Percentiles rank a stretch among this genome's conserved stretches.
Evolutionary conservation across 768 basidiomycete species (phyloP).

Genomic region (Russula sp.): DNA sequence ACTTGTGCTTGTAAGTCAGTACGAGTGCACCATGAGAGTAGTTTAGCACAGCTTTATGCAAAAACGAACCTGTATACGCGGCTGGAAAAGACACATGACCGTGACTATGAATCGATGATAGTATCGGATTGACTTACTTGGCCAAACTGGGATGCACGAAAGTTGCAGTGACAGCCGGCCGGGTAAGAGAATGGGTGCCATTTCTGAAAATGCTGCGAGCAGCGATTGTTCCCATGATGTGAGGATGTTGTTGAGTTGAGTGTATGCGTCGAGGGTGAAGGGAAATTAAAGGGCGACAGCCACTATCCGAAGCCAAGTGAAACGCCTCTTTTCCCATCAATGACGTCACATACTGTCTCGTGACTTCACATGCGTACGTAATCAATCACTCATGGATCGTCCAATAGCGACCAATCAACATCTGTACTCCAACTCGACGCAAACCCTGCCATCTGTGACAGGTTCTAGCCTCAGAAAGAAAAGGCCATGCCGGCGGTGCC

Average conservation of each 20-base stretch:
- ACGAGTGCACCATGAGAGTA: neutral
- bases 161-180: constrained; percentile 17
- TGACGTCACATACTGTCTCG: constrained; percentile 19
- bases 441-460: neutral
- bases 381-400: neutral
- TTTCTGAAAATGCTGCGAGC: constrained; percentile 28
- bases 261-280: neutral
- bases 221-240: constrained; percentile 15
- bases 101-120: neutral
- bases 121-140: constrained; percentile 6
- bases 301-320: neutral
- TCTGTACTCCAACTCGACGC: too few relatives aligned
- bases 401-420: too few relatives aligned
- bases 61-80: constrained; percentile 24
- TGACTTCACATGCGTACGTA: constrained; percentile 2
- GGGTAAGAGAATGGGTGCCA: constrained; percentile 26
- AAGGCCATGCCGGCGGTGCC: neutral
- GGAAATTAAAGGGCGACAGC: neutral
- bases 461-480: neutral
- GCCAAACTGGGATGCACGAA: constrained; percentile 7
- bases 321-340: neutral
- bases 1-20: constrained; percentile 32
- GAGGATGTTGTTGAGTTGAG: neutral
- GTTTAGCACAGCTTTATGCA: neutral
- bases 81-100: constrained; percentile 2